Base-by-base conservation (phyloP, 805 yeast species). In the Sungouiozyma ichnusensis region DNA sequence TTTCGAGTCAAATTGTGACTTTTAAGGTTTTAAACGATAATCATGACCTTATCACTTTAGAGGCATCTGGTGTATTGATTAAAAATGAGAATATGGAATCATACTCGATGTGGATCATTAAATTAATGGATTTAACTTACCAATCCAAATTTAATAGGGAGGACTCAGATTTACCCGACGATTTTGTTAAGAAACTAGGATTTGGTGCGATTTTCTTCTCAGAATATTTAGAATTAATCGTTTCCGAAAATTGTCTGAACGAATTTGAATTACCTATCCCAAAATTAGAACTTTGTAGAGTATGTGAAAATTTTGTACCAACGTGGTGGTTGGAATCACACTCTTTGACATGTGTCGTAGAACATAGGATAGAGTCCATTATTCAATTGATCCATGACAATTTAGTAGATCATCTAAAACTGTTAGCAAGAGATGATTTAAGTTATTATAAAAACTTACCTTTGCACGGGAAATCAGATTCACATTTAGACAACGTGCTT, bases 311-410 rank as follows among this genome's bases (percentile, higher is more conserved):
- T 24, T 74, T 74, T 38, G 79, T 87, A n/a, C 96, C 95, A 3
- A 83, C 87, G 3, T 92, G 98, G 98, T 92, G 94, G 82, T 68
- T 92, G 33, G 98, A 90, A 52, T 73, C 80, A 39, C 99, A 92
- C 62, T 81, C 90, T 1, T 92, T 87, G 54, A 65, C 84, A 37
- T 92, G 99, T 53, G 68, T 84, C 20, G 74, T 85, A 31, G 97
- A 88, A 58, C 95, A 87, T 62, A 74, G 79, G 52, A 75, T 83
- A 9, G 87, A 80, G 54, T 87, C 86, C 50, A 79, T 79, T 29
- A 76, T 90, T 8, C 85, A 82, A 54, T 51, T 70, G 31, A 67
- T 79, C 37, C 95, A 90, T 49, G 97, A 92, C 50, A 68, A 72
- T 16, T 66, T 90, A 3, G 63, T 73, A 3, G 96, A 88, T 41